phyloP scores from a whole-genome alignment of 1,284 basidiomycete genomes.

The Leccinum proliferum region DNA sequence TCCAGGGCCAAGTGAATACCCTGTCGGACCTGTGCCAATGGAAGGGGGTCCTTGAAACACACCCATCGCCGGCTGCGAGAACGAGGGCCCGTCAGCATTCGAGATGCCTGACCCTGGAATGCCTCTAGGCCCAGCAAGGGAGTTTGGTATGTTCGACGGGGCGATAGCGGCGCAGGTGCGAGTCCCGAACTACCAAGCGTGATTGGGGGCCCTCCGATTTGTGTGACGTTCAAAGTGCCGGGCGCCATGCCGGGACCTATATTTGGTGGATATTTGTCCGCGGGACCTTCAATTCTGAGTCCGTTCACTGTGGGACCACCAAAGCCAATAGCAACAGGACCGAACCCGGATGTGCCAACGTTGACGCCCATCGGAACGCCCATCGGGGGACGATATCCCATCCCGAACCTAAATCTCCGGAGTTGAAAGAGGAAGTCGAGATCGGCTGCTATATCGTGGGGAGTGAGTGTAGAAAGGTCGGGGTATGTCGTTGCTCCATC shows the following conservation, averaged over 20 bases:
- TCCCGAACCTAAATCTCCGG: constrained; percentile 30
- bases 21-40: constrained; percentile 15
- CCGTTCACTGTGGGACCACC: constrained; percentile 18
- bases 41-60: constrained; percentile 25
- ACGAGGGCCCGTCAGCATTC: constrained; percentile 16
- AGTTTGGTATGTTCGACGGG: constrained; percentile 8
- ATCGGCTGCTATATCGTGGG: constrained; percentile 48
- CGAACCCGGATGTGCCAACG: constrained; percentile 20
- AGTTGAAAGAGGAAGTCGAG: constrained; percentile 50
- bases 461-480: constrained; percentile 45
- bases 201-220: constrained; percentile 4
- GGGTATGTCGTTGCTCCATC: constrained; percentile 41
- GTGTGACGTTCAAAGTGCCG: constrained; percentile 1
- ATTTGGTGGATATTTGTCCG: constrained; percentile 18
- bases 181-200: constrained; percentile 12
- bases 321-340: constrained; percentile 17
- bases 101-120: constrained; percentile 9
- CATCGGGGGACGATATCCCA: constrained; percentile 26
- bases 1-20: constrained; percentile 22
- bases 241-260: constrained; percentile 10
- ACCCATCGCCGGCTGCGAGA: constrained; percentile 28
- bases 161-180: constrained; percentile 1
- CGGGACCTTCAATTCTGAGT: constrained; percentile 14
- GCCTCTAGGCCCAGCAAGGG: constrained; percentile 8
- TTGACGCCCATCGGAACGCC: constrained; percentile 20